Base-by-base conservation (phyloP, 2,329 filamentous ascomycete species). In the Sporothrix curviconia region DNA sequence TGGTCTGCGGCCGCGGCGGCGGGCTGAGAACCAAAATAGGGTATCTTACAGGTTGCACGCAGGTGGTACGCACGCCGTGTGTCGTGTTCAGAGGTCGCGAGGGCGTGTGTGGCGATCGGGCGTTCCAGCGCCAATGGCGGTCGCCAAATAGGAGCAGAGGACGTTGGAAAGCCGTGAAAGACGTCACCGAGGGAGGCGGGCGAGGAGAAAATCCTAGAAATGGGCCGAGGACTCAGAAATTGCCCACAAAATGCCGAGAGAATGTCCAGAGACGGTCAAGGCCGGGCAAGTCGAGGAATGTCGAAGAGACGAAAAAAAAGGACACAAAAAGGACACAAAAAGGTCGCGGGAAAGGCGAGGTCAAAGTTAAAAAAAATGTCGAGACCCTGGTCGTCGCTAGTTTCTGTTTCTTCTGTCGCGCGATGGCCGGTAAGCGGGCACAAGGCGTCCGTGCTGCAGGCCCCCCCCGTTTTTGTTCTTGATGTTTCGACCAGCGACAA, bases 401-500 rank as follows among this genome's bases (percentile, higher is more conserved):
- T 53, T 44, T 52, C 36, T n/a, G n/a, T n/a, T n/a, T n/a, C n/a
- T n/a, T n/a, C n/a, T n/a, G n/a, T n/a, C n/a, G n/a, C n/a, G n/a
- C n/a, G n/a, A n/a, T 52, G 40, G 47, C 44, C n/a, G 47, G 22
- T 25, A 42, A 22, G 22, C n/a, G 17, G 46, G 43, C 34, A 44
- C 49, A 36, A 40, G 34, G 36, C 32, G 57, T 55, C 51, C 46
- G 51, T 55, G 51, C 39, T 52, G 52, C 30, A 17, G 44, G 36
- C 17, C 37, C 30, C 34, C 22, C 56, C 39, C 44, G 19, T 25
- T 25, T 34, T 59, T 39, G 52, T 57, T 40, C 32, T 36, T 47
- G 39, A 53, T 59, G 53, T 57, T 60, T 60, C 57, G 57, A 57
- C 49, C 42, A 54, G 50, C 32, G 53, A 47, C 42, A 17, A 40